These are phyloP conservation scores for Conoideocrella luteorostrata DNA, from an alignment of 2,329 filamentous ascomycete species.

Conservation along the genomic window DNA sequence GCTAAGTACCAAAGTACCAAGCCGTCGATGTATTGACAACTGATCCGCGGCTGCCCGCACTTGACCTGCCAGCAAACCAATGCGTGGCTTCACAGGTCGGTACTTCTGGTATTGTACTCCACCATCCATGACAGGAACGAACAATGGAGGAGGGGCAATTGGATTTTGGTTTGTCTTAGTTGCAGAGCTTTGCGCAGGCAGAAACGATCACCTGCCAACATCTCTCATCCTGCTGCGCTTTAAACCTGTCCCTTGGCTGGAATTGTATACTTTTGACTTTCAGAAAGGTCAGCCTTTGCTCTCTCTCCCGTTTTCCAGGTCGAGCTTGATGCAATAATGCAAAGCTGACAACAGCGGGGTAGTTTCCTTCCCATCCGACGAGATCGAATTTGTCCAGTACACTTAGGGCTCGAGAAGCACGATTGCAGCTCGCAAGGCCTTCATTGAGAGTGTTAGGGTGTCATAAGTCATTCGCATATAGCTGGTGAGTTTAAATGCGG, in stretches of 20 bases:
- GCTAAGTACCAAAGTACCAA: no score
- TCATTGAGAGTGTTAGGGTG: no score
- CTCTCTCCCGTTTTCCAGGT: neutral
- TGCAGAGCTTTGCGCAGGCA: neutral
- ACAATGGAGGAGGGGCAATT: constrained; percentile 2
- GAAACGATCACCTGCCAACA: constrained; percentile 6
- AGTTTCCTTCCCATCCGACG: neutral
- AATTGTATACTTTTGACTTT: neutral
- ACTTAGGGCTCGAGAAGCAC: no score
- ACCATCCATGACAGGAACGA: neutral
- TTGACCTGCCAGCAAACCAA: no score
- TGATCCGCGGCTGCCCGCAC: no score
- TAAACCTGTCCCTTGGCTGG: neutral
- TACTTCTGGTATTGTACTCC: no score
- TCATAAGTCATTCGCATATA: no score
- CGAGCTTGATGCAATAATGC: neutral
- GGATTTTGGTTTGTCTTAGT: neutral
- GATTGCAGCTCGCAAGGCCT: no score
- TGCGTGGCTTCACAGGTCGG: no score
- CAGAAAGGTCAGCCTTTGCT: neutral
- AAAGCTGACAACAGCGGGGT: constrained; percentile 3
- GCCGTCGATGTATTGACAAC: no score
- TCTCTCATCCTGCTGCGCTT: neutral
- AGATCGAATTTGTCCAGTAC: no score
- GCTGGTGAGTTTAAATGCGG: no score